Base-by-base conservation (phyloP, 2,329 filamentous ascomycete genomes). In the Fusarium neocosmosporiellum region DNA sequence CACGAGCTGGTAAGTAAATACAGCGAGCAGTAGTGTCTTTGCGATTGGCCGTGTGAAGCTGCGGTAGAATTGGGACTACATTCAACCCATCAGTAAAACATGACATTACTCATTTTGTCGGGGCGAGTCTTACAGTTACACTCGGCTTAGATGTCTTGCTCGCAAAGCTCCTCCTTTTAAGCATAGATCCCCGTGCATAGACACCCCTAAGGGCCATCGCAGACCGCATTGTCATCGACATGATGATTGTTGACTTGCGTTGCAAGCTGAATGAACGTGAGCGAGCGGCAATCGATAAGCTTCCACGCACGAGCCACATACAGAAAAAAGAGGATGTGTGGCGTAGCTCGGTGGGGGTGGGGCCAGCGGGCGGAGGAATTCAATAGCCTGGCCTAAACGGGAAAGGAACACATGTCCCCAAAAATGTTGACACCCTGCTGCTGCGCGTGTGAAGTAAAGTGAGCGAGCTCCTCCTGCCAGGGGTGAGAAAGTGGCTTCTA, bases 1-100 rank as follows among this genome's bases (percentile, higher is more conserved):
- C 16, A 88, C 82, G n/a, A 93, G 77, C 82, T 96, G 94, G 81
- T 96, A 96, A 2, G 91, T 92, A 78, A 94, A 91, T 63, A 95
- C 88, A 62, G 94, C 93, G 78, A 93, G 87, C 39, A 96, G 86
- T 73, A 94, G 89, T 62, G 91, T 90, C 83, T 95, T 96, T 61
- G 89, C 87, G 53, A 96, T 86, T 4, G 94, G 93, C 2, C 92
- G 87, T 41, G 91, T 90, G 78, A 94, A 95, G 16, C 89, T 90
- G 78, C 90, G 91, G 85, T 94, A 96, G 83, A 95, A 95, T 54
- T 87, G 84, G 58, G 88, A 83, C 89, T 93, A 75, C 18, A 36
- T 10, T 16, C 16, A 18, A 18, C 2, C 14, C n/a, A 24, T 55
- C 20, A 55, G 53, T 3, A 55, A 13, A 36, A 18, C 22, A n/a